Evolutionary conservation across 176 grass and related monocot genomes (phyloP), one percentile per base, ranked within the genome.

Genomic region (Miscanthus lutarioriparius): DNA sequence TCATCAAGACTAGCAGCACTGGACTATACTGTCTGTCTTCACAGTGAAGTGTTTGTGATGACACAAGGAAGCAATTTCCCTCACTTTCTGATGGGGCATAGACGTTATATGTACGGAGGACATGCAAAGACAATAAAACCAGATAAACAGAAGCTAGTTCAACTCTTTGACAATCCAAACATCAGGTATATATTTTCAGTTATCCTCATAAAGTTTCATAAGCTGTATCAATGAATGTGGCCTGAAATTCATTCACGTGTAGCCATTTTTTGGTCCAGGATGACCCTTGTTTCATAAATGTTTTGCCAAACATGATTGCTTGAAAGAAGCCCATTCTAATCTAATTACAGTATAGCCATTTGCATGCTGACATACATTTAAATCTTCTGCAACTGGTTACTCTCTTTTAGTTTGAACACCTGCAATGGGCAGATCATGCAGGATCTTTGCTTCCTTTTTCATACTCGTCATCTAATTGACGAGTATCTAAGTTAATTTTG

Each of bases 31-130:
- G 53, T 98, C 22, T 95, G 92, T 44, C 82, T 84, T 27, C 75
- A 85, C 14, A 90, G 95, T 54, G 92, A 98, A 88, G 74, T 81
- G 12, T 98, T 98, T 81, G 89, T 95, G 32, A 85, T 89, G 25
- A 98, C 91, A 86, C 95, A 98, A 95, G 95, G 95, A 41, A 91
- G 92, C 72, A 98, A 95, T 75, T 98, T 98, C 27, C 95, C 92
- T 36, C 95, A 98, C 73, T 98, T 98, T 69, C 43, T 98, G 81
- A 93, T 95, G 73, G 95, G 95, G 33, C 87, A 95, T n/a, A 88
- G 92, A 53, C 91, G 89, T 64, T 95, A 95, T 82, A 51, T 88
- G 44, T 88, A 91, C 66, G 91, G 43, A 86, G 95, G 96, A 38
- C 86, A 91, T 63, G 81, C 89, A 26, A 95, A 85, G 83, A 98